These are phyloP conservation scores for Pugionium dolabratum DNA, from an alignment of 345 rosid genomes.

Conservation along the genomic window DNA sequence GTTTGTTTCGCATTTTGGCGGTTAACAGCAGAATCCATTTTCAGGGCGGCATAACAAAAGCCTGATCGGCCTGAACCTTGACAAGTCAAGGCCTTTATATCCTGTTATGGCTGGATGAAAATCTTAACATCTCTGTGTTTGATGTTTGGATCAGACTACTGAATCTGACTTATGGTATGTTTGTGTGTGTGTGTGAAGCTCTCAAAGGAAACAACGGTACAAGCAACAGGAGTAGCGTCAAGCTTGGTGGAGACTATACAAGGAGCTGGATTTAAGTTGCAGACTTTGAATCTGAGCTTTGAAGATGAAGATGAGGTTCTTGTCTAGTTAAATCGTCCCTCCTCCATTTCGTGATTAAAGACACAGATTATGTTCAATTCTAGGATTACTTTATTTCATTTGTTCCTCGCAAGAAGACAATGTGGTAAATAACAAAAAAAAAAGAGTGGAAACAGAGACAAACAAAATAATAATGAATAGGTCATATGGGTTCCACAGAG, in stretches of 20 bases:
- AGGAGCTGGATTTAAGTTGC: slow-evolving; percentile 86
- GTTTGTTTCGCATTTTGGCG: slow-evolving; percentile 1
- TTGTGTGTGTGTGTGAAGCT: slow-evolving; percentile 46
- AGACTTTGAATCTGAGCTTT: slow-evolving; percentile 84
- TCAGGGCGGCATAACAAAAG: background rate
- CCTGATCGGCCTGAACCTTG: background rate
- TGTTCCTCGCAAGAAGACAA: slow-evolving; percentile 24
- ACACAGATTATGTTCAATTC: slow-evolving; percentile 8
- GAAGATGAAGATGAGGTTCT: slow-evolving; percentile 68
- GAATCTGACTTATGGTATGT: slow-evolving; percentile 9
- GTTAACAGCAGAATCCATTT: background rate
- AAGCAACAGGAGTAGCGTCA: slow-evolving; percentile 90
- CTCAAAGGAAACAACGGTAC: slow-evolving; percentile 76
- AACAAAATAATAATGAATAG: background rate
- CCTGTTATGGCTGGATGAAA: slow-evolving; percentile 12
- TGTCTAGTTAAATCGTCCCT: slow-evolving; percentile 13
- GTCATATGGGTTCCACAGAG: slow-evolving; percentile 37
- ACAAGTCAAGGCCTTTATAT: slow-evolving; percentile 4
- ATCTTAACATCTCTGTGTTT: background rate
- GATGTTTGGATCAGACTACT: background rate
- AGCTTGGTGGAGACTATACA: slow-evolving; percentile 76
- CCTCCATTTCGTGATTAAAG: slow-evolving; percentile 20
- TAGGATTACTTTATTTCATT: slow-evolving; percentile 12
- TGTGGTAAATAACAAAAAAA: background rate
- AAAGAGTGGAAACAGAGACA: background rate